Evolutionary conservation across 495 filamentous ascomycete species (phyloP), one percentile per base, ranked within the genome.

Genomic region (Diplogelasinospora grovesii): DNA sequence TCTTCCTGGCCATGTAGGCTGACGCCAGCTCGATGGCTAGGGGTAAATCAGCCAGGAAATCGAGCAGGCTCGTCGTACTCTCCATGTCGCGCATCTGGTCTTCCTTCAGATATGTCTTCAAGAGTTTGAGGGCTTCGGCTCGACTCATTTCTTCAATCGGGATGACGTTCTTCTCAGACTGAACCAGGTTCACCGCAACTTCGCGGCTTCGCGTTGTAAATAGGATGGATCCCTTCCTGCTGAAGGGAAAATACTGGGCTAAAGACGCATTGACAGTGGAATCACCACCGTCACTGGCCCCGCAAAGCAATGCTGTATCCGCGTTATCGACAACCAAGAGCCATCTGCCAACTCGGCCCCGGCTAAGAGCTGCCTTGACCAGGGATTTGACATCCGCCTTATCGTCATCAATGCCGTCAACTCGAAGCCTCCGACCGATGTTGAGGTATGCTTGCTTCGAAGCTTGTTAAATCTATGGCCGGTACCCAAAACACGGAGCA

Each of bases 271-370:
- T 4, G 25, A 36, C 29, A 38, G 52, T 61, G 41, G 65, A 55
- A 9, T 68, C 23, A 7, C 58, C 49, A 9, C 49, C 30, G 53
- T 75, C 64, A 45, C 76, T 68, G 15, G 64, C 68, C 33, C 71
- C 75, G 50, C 77, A 72, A 28, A 76, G n/a, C n/a, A n/a, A n/a
- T n/a, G n/a, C n/a, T n/a, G n/a, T n/a, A 47, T 77, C 71, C 15
- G 64, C 70, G 34, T 72, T 75, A 48, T 79, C 74, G 32, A 77
- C 47, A 27, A 76, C 56, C 18, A 77, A 39, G n/a, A 77, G 47
- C 72, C 70, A 79, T 2, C 28, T 48, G 4, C 60, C 62, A 24
- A 52, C 56, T 0, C 53, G 35, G 4, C 54, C 41, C 14, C 59
- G 22, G 19, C 52, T 43, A 5, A 76, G 48, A 43, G 56, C 64